Evolutionary conservation across 495 filamentous ascomycete genomes (phyloP).

Genomic region (Podospora fimiseda): DNA sequence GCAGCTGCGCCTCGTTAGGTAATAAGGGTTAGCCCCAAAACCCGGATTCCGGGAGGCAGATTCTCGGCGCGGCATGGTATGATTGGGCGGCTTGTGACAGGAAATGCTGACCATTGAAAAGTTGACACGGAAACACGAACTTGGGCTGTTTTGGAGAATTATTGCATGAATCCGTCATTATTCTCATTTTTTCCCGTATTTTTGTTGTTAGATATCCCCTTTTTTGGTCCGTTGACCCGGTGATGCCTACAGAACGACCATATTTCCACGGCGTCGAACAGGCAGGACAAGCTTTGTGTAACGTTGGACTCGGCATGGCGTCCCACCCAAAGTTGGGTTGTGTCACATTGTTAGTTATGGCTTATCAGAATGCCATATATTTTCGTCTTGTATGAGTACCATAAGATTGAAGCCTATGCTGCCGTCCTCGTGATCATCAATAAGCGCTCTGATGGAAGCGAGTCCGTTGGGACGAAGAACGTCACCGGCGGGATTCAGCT

Average conservation of each 20-base stretch:
- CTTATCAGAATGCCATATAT: no score
- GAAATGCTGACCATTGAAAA: not conserved
- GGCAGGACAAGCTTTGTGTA: not conserved
- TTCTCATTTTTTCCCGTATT: not conserved
- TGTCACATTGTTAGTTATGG: no score
- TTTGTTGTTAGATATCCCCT: not conserved
- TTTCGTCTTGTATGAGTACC: not conserved
- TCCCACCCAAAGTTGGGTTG: no score
- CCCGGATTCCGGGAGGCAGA: not conserved
- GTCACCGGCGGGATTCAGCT: not conserved
- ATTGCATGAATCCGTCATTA: not conserved
- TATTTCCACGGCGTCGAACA: not conserved
- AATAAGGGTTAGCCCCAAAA: not conserved
- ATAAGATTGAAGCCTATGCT: conserved; percentile 5
- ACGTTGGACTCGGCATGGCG: not conserved
- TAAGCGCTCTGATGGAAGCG: not conserved
- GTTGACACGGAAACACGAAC: not conserved
- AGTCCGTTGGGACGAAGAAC: not conserved
- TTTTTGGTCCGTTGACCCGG: not conserved
- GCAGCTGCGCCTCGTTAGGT: not conserved
- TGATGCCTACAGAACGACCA: not conserved
- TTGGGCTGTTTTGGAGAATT: not conserved
- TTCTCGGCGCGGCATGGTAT: not conserved
- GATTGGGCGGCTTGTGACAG: not conserved
- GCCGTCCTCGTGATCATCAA: conserved; percentile 2